Base-by-base conservation (phyloP, 805 yeast genomes). In the Dipodascus geniculatus region DNA sequence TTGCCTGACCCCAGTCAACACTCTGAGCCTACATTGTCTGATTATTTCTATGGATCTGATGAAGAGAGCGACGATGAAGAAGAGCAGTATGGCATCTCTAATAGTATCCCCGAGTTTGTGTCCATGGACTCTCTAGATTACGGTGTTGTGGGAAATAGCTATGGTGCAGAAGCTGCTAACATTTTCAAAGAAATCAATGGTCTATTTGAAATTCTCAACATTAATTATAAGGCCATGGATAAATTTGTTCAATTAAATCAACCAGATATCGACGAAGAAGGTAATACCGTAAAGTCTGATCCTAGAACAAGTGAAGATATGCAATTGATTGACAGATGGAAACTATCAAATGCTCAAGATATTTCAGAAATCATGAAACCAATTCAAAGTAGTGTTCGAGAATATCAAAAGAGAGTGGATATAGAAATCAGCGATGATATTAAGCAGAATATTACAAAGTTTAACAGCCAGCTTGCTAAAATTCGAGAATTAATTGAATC, bases 261-360 rank as follows among this genome's bases (percentile, higher is more conserved):
- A n/a, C 44, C 44, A 3, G 8, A 17, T 6, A 17, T 6, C 6
- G 44, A 38, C 19, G 19, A 38, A 38, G 20, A 38, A 50, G 53
- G 54, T 55, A 33, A 24, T n/a, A 24, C 19, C 33, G 19, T 33
- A 49, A 16, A 19, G 19, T 14, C 22, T 8, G 1, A 42, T 28
- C 23, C 44, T 44, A 47, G 48, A 14, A 50, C 47, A 16, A n/a
- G 48, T 22, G 54, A 48, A n/a, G 58, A 58, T 33, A 51, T 56
- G 16, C n/a, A 11, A 16, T 28, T 23, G 31, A n/a, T 42, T 22
- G 54, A 53, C 3, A 48, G 31, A 14, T 58, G 60, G 60, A 49
- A 51, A 31, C 51, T 58, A 16, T 49, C 55, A 4, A 53, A 56
- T 19, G 57, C 51, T 4, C 8, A 48, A 3, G 42, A 23, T 3